Evolutionary conservation across 371 early-diverging fungal genomes (phyloP).

Genomic region (Lichtheimia corymbifera): DNA sequence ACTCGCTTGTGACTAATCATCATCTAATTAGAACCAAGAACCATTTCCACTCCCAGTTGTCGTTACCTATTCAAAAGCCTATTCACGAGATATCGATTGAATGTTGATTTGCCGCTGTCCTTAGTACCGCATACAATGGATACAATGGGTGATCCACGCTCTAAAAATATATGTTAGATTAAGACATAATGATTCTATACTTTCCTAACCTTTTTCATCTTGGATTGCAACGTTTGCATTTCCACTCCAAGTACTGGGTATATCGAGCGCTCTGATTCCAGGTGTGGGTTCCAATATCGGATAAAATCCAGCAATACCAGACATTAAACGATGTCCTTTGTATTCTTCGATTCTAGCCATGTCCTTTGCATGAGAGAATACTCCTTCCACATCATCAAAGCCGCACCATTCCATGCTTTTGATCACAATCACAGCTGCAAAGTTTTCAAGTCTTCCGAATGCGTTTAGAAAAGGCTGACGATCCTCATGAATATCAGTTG

Average conservation of each 20-base stretch:
- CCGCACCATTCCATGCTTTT: conserved; percentile 41
- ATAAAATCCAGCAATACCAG: conserved; percentile 27
- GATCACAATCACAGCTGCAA: conserved; percentile 40
- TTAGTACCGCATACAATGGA: conserved; percentile 68
- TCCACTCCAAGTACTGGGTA: neutral
- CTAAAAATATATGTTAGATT: neutral
- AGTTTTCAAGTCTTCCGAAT: neutral
- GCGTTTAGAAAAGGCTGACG: neutral
- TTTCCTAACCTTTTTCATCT: neutral
- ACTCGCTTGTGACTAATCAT: conserved; percentile 41
- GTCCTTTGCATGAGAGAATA: conserved; percentile 41
- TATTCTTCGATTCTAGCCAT: neutral
- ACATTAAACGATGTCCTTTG: conserved; percentile 2
- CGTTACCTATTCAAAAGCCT: conserved; percentile 61
- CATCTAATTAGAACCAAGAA: neutral
- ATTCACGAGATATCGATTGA: conserved; percentile 67
- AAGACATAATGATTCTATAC: neutral
- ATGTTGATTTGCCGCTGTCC: conserved; percentile 82
- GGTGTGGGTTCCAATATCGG: conserved; percentile 19
- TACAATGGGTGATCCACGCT: conserved; percentile 35
- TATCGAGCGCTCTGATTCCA: neutral
- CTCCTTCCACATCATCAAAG: conserved; percentile 40
- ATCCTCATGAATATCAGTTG: neutral
- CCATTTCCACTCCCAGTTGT: neutral
- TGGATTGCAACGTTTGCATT: neutral